Evolutionary conservation across 352 stramenopile genomes (phyloP).

Genomic region (Phytophthora cryptogea): DNA sequence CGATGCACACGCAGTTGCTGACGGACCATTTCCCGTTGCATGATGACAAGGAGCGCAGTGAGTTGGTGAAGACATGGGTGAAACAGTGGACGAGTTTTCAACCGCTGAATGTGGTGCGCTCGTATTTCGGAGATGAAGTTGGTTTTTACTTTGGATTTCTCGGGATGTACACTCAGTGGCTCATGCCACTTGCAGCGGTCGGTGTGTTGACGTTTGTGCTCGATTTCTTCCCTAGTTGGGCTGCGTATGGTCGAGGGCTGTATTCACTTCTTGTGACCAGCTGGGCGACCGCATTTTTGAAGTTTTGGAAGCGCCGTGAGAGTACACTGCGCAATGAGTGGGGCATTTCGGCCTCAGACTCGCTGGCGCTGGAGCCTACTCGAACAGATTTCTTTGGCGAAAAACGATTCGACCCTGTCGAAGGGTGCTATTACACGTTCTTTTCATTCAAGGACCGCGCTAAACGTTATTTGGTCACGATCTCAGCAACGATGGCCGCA

Average conservation of each 20-base stretch:
- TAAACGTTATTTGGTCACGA: slow-evolving; percentile 81
- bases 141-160: slow-evolving; percentile 99
- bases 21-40: slow-evolving; percentile 79
- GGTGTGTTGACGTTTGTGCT: slow-evolving; percentile 90
- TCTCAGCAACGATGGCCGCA: slow-evolving; percentile 63
- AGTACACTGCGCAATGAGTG: slow-evolving; percentile 87
- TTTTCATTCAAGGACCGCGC: slow-evolving; percentile 78
- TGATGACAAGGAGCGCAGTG: slow-evolving; percentile 66
- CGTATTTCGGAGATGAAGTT: slow-evolving; percentile 90
- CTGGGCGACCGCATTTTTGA: slow-evolving; percentile 91
- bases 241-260: slow-evolving; percentile 67
- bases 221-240: slow-evolving; percentile 59
- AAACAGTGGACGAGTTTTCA: slow-evolving; percentile 66
- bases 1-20: slow-evolving; percentile 66
- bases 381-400: slow-evolving; percentile 74
- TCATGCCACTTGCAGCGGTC: slow-evolving; percentile 90
- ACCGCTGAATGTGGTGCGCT: slow-evolving; percentile 62
- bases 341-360: slow-evolving; percentile 58
- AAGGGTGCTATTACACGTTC: slow-evolving; percentile 85
- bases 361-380: slow-evolving; percentile 53
- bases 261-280: slow-evolving; percentile 92
- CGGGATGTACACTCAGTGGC: slow-evolving; percentile 94
- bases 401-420: slow-evolving; percentile 76
- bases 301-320: slow-evolving; percentile 92
- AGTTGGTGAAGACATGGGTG: slow-evolving; percentile 75